A percentile compares a stretch with the other conserved stretches of the same genome.
phyloP scores from a whole-genome alignment of 148 eudicot species.

The Chenopodium suecicum region DNA sequence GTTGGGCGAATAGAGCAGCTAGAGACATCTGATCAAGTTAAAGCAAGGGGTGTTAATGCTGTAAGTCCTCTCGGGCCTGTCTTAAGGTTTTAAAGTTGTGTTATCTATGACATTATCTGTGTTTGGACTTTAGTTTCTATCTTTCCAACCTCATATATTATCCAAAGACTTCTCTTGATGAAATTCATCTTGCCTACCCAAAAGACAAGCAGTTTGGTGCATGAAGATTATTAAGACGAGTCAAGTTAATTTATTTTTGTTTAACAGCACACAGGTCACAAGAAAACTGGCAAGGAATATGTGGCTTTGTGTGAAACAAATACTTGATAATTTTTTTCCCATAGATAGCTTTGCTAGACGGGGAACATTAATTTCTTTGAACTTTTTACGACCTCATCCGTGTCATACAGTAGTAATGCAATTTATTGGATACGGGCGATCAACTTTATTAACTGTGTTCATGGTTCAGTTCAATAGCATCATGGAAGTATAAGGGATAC shows the following conservation, averaged over 20 bases:
- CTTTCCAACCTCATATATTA: background rate
- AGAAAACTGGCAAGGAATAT: background rate
- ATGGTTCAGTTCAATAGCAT: background rate
- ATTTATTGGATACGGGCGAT: background rate
- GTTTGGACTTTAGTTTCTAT: background rate
- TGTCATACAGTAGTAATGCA: background rate
- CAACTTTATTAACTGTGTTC: background rate
- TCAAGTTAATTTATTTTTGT: background rate
- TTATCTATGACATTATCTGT: background rate
- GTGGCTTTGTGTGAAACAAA: background rate
- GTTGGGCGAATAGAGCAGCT: slow-evolving; percentile 96
- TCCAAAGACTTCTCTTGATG: background rate
- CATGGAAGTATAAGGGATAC: background rate
- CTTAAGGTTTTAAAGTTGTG: background rate
- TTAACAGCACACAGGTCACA: background rate
- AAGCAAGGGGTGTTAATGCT: slow-evolving; percentile 76
- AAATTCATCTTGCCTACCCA: background rate
- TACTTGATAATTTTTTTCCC: background rate
- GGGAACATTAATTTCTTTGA: background rate
- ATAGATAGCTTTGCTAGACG: background rate
- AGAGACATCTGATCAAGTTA: slow-evolving; percentile 90
- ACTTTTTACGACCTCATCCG: background rate
- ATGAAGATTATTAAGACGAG: background rate
- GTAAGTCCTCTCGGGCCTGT: slow-evolving; percentile 49
- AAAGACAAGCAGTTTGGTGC: background rate